Base-by-base conservation (phyloP, 2,329 filamentous ascomycete genomes). In the Fusarium compactum region DNA sequence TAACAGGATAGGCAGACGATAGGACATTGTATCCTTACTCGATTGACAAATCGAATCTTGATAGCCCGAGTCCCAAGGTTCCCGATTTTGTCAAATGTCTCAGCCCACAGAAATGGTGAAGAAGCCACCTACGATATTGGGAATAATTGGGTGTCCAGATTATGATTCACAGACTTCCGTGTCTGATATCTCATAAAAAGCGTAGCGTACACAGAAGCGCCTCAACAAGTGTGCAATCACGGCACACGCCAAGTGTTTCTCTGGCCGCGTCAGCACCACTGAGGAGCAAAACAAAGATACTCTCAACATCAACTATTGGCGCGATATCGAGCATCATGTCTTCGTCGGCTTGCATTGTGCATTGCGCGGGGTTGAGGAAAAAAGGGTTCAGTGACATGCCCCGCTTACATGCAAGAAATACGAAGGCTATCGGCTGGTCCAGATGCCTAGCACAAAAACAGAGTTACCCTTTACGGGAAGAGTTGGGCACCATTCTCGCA, bases 361-460 rank as follows among this genome's bases (percentile, higher is more conserved):
- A 58, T 67, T 51, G 30, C 62, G 65, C 59, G 57, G 65, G 55
- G 69, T 71, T 50, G 24, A 58, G 46, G 24, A 38, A 30, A 69
- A 65, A 69, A 65, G 58, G 48, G 63, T 54, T 62, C 63, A 66
- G 62, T 62, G 58, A 47, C 65, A 51, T 59, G 53, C 58, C 54
- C 65, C 64, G 55, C 65, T 47, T 44, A 62, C 29, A 62, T 57
- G 70, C 60, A 71, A 66, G 70, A 62, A 72, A 72, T 73, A 72
- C 70, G 70, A 72, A 67, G n/a, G 54, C 53, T 60, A 44, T 55
- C 51, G 61, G 54, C 55, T 53, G 55, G 62, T 43, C 65, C 55
- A 67, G 58, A 64, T 50, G 65, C 62, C 40, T 48, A 67, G 53
- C 51, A 64, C 43, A 64, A 51, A 45, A 55, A 60, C 52, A 59